Evolutionary conservation across 352 stramenopile genomes (phyloP).

Genomic region (Globisporangium megalacanthum): DNA sequence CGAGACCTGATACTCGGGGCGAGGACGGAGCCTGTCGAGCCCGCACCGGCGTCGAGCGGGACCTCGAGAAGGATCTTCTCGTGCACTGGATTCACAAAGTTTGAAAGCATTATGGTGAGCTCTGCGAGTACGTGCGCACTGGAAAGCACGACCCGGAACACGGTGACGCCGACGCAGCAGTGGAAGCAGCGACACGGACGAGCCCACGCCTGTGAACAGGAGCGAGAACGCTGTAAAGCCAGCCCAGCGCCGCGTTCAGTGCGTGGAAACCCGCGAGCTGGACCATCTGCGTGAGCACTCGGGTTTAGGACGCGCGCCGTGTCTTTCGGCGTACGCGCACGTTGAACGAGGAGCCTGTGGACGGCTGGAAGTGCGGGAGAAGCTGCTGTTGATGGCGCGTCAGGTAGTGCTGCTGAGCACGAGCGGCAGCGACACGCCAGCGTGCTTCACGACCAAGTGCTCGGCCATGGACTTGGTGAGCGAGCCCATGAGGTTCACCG

Average conservation of each 20-base stretch:
- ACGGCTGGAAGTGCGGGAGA: conserved; percentile 5
- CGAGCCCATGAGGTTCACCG: conserved; percentile 77
- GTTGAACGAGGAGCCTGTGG: not conserved
- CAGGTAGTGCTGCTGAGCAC: too few species aligned
- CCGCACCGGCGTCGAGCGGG: conserved; percentile 17
- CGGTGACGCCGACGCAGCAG: conserved; percentile 55
- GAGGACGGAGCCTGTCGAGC: too few species aligned
- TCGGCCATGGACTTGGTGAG: conserved; percentile 88
- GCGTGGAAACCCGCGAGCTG: conserved; percentile 36
- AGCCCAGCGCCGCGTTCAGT: conserved; percentile 55
- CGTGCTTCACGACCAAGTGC: conserved; percentile 53
- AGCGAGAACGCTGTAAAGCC: conserved; percentile 42
- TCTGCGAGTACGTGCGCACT: conserved; percentile 38
- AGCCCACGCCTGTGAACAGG: conserved; percentile 38
- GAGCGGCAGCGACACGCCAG: conserved; percentile 39
- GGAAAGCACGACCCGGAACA: conserved; percentile 62
- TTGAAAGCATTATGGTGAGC: conserved; percentile 54
- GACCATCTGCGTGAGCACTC: conserved; percentile 1
- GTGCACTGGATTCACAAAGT: conserved; percentile 34
- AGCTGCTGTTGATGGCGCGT: conserved; percentile 2
- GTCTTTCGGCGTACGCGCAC: not conserved
- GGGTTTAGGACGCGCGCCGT: not conserved
- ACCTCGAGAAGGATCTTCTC: conserved; percentile 8
- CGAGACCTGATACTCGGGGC: conserved; percentile 36
- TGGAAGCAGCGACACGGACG: conserved; percentile 46